Evolutionary conservation across 768 basidiomycete genomes (phyloP), one percentile per base, ranked within the genome.

Genomic region (Russula virescens): DNA sequence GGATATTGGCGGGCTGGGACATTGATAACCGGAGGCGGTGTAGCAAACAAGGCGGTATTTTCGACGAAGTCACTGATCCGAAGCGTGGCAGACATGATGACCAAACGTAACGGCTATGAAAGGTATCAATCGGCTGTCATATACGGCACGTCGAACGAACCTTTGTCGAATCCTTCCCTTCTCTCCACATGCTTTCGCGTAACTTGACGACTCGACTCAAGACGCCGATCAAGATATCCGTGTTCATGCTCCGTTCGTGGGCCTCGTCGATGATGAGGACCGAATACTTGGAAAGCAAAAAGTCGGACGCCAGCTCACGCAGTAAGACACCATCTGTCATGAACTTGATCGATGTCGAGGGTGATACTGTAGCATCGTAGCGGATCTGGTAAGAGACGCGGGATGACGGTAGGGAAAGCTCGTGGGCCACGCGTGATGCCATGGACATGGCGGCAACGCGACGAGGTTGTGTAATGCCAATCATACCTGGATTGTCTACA

Each of bases 281-380:
- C 7, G 91, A 94, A 72, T 99, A 99, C 73, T 88, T 91, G 48
- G 78, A 83, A n/a, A 99, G 79, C n/a, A 98, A 73, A 73, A 99
- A 97, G 71, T 99, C 95, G 14, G 84, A 83, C 0, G 93, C 88
- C 23, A 98, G 78, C 73, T 99, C 97, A 59, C 97, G 87, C 18
- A 99, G 78, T 38, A 99, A 77, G 28, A 99, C 94, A 77, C 97
- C 97, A 69, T 99, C 97, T 7, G 97, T 99, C 95, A 98, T 98
- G 79, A 98, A 99, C 73, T 98, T 98, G 78, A 99, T 94, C 9
- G 87, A 87, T 1, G 97, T 99, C 23, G 84, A 80, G 0, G 92
- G 80, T 4, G 94, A 94, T 0, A 94, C 87, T 0, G 94, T 98
- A 1, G 93, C 89, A 68, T 98, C 96, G 71, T 98, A 99, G 64